Base-by-base conservation (phyloP, 108 stramenopile genomes). In the Cyclotella cryptica region DNA sequence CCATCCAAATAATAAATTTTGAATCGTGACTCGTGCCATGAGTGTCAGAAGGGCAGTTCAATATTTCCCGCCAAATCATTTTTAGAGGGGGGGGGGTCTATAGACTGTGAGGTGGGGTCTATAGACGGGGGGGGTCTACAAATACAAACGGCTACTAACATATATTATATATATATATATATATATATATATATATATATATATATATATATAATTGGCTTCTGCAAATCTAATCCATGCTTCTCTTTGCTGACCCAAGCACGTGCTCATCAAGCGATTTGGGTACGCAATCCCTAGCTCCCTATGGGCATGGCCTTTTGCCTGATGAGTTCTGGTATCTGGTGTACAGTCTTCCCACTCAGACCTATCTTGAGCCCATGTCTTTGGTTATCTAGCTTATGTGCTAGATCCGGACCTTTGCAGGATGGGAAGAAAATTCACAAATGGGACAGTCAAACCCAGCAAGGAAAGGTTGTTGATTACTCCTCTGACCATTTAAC, bases 341-440 rank as follows among this genome's bases (percentile, higher is more conserved):
- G 17, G 14, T 39, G 17, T n/a, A 18, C 19, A 61, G 49, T 24
- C 21, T 9, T 22, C 54, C 18, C 19, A 29, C 21, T 40, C 66
- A 7, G 41, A 72, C n/a, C 69, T 89, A n/a, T 71, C 26, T 5
- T 69, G 74, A 1, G 39, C 58, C 22, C 80, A 78, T 29, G 82
- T 87, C 8, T 89, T 35, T 24, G 89, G 86, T 12, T 87, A 86
- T 67, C 88, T 86, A 14, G 57, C 71, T 21, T 89, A 84, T 64
- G 86, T 89, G 9, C 61, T 89, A 7, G 89, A 87, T 30, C 85
- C 86, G 5, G n/a, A n/a, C 65, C 58, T 41, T 72, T 89, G 7
- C 86, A 87, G 79, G 89, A 87, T 55, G 85, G 83, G 11, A 89
- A 87, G 79, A 85, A 87, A 49, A 24, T 87, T 9, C 84, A 86